Percentiles rank a stretch among this genome's conserved stretches.
Evolutionary conservation across 192 early-diverging fungal species (phyloP).

Genomic region (Backusella tarrabulga): DNA sequence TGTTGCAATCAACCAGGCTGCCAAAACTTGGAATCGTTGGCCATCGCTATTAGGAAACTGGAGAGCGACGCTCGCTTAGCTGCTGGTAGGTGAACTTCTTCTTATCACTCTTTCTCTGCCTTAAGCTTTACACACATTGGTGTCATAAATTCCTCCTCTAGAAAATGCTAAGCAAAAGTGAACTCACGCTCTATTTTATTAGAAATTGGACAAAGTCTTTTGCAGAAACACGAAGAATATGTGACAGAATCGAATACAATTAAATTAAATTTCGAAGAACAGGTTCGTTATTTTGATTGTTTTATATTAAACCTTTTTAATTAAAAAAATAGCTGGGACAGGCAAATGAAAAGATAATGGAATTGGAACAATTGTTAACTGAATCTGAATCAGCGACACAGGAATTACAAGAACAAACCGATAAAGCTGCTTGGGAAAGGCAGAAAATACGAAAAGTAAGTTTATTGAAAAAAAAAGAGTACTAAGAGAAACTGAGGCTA

Average conservation of each 20-base stretch:
- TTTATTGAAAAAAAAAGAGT: neutral
- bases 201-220: neutral
- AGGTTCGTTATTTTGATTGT: neutral
- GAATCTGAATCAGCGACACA: conserved; percentile 11
- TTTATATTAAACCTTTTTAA: neutral
- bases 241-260: conserved; percentile 2
- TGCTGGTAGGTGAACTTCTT: conserved; percentile 14
- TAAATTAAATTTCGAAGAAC: conserved; percentile 14
- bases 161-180: neutral
- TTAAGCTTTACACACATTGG: neutral
- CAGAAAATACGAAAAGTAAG: conserved; percentile 32
- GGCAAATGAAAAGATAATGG: conserved; percentile 9
- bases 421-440: conserved; percentile 12
- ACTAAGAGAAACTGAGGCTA: neutral
- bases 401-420: conserved; percentile 12
- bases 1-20: conserved; percentile 24
- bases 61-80: conserved; percentile 26
- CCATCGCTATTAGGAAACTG: conserved; percentile 15
- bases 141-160: neutral
- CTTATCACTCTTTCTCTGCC: neutral
- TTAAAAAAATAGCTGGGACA: conserved; percentile 8
- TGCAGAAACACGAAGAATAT: neutral
- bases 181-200: neutral
- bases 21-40: conserved; percentile 6
- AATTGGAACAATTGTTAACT: neutral